Evolutionary conservation across 164 flowering plant species (phyloP).

Genomic region (Paratinospora sagittata): DNA sequence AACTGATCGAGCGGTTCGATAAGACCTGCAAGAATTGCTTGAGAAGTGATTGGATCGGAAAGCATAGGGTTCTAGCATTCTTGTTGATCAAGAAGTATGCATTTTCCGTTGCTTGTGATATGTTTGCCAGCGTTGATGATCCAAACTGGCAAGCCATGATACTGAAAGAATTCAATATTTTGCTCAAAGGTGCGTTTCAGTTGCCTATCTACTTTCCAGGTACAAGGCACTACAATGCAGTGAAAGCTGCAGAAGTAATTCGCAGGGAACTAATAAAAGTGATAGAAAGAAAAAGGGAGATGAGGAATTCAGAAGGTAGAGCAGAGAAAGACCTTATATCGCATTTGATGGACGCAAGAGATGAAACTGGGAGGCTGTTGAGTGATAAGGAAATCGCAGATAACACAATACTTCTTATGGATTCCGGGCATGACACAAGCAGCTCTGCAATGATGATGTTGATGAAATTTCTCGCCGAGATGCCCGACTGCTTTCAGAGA

Average conservation of each 20-base stretch:
- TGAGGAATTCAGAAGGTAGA: not conserved
- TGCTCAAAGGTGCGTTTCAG: conserved; percentile 16
- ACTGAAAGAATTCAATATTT: conserved; percentile 16
- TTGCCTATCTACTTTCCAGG: conserved; percentile 19
- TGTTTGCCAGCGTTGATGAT: conserved; percentile 17
- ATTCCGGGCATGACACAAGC: conserved; percentile 20
- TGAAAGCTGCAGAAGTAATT: conserved; percentile 10
- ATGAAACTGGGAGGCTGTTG: conserved; percentile 13
- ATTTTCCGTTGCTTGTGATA: conserved; percentile 11
- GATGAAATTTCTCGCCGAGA: conserved; percentile 16
- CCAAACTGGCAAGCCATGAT: conserved; percentile 8
- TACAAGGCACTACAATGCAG: conserved; percentile 18
- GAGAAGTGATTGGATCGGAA: conserved; percentile 13
- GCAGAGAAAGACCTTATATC: conserved; percentile 18
- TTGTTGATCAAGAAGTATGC: conserved; percentile 17
- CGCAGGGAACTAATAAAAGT: conserved; percentile 13
- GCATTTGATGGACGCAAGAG: conserved; percentile 10
- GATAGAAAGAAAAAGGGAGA: conserved; percentile 10
- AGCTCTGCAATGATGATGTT: conserved; percentile 22
- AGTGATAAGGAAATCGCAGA: conserved; percentile 19
- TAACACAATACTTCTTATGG: conserved; percentile 18
- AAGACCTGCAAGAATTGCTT: conserved; percentile 17
- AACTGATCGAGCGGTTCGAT: conserved; percentile 15
- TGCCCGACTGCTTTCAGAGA: conserved; percentile 16
- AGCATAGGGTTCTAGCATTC: conserved; percentile 14